Percentiles rank a stretch among this genome's conserved stretches.
These are phyloP conservation scores for Stemphylium lycopersici DNA, from an alignment of 2,329 filamentous ascomycete species.

Conservation along the genomic window DNA sequence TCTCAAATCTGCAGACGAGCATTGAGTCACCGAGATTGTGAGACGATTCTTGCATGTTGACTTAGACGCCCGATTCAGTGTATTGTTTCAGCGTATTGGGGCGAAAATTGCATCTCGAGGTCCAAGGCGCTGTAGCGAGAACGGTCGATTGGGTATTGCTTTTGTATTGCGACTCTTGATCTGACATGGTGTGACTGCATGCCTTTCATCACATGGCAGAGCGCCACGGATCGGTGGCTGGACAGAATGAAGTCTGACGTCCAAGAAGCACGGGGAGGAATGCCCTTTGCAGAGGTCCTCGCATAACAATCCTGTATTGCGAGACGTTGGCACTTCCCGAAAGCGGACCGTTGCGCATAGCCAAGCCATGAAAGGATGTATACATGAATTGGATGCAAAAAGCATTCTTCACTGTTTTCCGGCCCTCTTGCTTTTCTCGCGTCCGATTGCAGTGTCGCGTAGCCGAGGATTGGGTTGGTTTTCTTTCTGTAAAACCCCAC, in stretches of 20 bases:
- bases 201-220: not conserved
- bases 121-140: not conserved
- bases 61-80: not conserved
- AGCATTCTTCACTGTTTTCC: not conserved
- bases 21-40: not conserved
- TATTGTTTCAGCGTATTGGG: not conserved
- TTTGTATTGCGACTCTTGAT: not conserved
- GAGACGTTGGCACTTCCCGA: conserved; percentile 2
- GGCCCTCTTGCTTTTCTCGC: not conserved
- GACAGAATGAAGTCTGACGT: not conserved
- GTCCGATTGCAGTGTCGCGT: not conserved
- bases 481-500: not conserved
- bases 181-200: not conserved
- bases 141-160: not conserved
- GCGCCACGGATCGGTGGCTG: not conserved
- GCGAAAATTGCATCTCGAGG: not conserved
- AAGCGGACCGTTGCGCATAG: conserved; percentile 1
- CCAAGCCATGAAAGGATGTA: not conserved
- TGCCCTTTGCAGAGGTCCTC: not conserved
- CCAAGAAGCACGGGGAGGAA: not conserved
- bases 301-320: not conserved
- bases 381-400: not conserved
- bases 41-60: not conserved
- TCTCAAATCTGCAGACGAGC: not conserved
- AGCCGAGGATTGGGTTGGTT: no score